phyloP scores from a whole-genome alignment of 805 yeast genomes.

The Scheffersomyces amazonensis region DNA sequence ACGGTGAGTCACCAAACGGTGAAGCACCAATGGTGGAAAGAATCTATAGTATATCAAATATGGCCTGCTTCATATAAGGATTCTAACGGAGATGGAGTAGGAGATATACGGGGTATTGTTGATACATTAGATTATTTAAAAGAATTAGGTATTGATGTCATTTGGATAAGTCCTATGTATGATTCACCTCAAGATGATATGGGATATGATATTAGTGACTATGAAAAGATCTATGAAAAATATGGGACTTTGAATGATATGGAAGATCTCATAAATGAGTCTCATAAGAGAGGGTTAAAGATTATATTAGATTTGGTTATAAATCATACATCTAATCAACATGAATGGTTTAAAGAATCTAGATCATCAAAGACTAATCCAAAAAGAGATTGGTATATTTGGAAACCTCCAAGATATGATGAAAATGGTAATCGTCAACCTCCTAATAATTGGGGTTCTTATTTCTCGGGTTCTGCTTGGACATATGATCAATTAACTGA shows the following conservation, averaged over 20 bases:
- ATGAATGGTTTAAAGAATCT: conserved; percentile 58
- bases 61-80: conserved; percentile 63
- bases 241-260: conserved; percentile 56
- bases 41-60: conserved; percentile 53
- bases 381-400: conserved; percentile 60
- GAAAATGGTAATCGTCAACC: conserved; percentile 49
- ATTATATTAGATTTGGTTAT: conserved; percentile 55
- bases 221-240: conserved; percentile 47
- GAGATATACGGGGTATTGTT: conserved; percentile 55
- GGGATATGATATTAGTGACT: conserved; percentile 61
- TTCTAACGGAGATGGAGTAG: conserved; percentile 57
- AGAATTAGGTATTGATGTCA: conserved; percentile 46
- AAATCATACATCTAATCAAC: conserved; percentile 56
- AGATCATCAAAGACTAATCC: conserved; percentile 48
- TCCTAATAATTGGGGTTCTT: conserved; percentile 56
- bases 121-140: conserved; percentile 51
- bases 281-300: conserved; percentile 49
- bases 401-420: conserved; percentile 51
- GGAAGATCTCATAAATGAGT: conserved; percentile 44
- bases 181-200: conserved; percentile 60
- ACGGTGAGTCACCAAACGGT: no score
- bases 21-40: conserved; percentile 51
- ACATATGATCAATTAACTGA: conserved; percentile 49
- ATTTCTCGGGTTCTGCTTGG: conserved; percentile 58
- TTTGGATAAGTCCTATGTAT: conserved; percentile 59